phyloP scores from a whole-genome alignment of 768 basidiomycete genomes.

The Hygrocybe punicea region DNA sequence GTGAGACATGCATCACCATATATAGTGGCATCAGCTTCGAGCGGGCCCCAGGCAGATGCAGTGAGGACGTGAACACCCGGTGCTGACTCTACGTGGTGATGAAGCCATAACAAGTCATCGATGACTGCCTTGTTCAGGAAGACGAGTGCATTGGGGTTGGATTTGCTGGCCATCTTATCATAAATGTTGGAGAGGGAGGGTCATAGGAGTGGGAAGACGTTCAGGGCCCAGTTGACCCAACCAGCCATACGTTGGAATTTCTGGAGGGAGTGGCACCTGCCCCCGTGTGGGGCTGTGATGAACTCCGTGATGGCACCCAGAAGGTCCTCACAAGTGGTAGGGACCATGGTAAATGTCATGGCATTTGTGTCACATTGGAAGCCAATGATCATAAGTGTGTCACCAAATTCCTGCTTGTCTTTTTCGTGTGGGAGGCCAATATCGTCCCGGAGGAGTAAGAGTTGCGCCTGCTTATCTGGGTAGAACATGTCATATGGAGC shows the following conservation, averaged over 20 bases:
- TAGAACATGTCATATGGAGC: constrained; percentile 19
- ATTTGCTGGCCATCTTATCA: too few relatives aligned
- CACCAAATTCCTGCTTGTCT: constrained; percentile 39
- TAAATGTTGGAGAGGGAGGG: constrained; percentile 27
- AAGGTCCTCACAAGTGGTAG: constrained; percentile 7
- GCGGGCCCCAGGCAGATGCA: constrained; percentile 13
- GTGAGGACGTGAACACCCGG: constrained; percentile 23
- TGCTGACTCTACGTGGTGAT: constrained; percentile 14
- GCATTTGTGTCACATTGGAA: constrained; percentile 34
- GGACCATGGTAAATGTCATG: constrained; percentile 27
- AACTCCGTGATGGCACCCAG: background rate
- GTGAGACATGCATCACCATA: constrained; percentile 22
- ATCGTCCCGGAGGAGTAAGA: constrained; percentile 40
- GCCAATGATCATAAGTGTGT: too few relatives aligned
- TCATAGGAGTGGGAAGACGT: constrained; percentile 31
- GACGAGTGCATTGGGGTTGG: too few relatives aligned
- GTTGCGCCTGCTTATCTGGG: constrained; percentile 31
- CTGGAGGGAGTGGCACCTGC: constrained; percentile 12
- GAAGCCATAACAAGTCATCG: too few relatives aligned
- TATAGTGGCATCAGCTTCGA: constrained; percentile 10
- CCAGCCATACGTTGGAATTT: constrained; percentile 35
- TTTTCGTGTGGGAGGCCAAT: constrained; percentile 39
- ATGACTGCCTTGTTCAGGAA: too few relatives aligned
- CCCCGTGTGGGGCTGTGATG: background rate
- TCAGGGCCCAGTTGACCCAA: constrained; percentile 40